Evolutionary conservation across 768 basidiomycete species (phyloP), one percentile per base, ranked within the genome.

Genomic region (Xerocomellus amylosporus): DNA sequence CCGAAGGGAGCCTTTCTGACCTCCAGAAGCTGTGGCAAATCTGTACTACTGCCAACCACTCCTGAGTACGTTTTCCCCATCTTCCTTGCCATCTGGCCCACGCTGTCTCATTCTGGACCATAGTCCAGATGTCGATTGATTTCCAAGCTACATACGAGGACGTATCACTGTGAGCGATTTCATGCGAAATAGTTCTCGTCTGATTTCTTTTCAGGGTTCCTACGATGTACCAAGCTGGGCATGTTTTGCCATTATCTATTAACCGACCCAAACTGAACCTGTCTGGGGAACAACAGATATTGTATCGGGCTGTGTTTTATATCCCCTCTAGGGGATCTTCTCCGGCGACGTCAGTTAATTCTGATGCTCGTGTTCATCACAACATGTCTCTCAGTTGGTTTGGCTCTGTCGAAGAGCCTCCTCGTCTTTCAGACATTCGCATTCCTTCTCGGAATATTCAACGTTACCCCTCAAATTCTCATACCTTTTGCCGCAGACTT

Each of bases 1-100:
- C 19, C 8, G 22, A 36, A 19, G 24, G 4, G 8, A 24, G 28
- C 8, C n/a, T 39, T 13, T 34, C 57, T 65, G n/a, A 62, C 51
- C 3, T 49, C 36, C 13, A 10, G 41, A 56, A 64, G 63, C 54
- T 47, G 84, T 84, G 24, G 79, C 83, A 14, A 92, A 91, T 64
- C 65, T 92, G 47, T 93, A 91, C 64, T 93, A 91, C 58, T 87
- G 84, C 55, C 87, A 90, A 69, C 90, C 90, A 4, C 70, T 93
- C 56, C 73, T 91, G 9, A 87, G 89, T 83, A 62, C 57, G 77
- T 73, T 58, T 28, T 22, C 7, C 26, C 10, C 20, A 1, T 30
- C 42, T 14, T 10, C 20, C 12, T n/a, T 14, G 5, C 22, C 8
- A 5, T 24, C 15, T 2, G 0, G 19, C 5, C 15, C 19, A 15